A percentile compares a stretch with the other conserved stretches of the same genome.
Evolutionary conservation across 192 early-diverging fungal species (phyloP).

Genomic region (Backusella macrospora): DNA sequence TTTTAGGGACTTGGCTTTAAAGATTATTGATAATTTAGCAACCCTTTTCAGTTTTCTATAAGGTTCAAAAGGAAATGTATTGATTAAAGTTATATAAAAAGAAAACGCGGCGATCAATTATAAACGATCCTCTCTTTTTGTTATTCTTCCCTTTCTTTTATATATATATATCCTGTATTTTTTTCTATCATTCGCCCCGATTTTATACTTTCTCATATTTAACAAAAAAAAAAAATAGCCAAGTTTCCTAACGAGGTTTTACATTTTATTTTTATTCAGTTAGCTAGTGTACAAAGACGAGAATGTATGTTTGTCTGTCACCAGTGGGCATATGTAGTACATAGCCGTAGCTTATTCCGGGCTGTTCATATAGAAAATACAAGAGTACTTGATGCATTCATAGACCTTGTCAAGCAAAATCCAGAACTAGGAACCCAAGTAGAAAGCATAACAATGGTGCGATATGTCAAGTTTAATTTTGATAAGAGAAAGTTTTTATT

Average conservation of each 20-base stretch:
- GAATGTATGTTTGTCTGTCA: background rate
- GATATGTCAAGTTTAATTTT: background rate
- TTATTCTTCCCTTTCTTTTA: background rate
- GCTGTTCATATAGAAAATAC: background rate
- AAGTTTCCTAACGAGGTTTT: background rate
- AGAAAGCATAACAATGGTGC: background rate
- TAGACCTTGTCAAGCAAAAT: background rate
- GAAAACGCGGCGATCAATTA: slow-evolving; percentile 3
- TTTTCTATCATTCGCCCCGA: no score
- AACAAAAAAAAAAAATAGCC: no score
- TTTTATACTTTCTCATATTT: background rate
- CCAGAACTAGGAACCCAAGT: background rate
- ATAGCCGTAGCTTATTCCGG: background rate
- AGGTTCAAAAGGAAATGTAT: no score
- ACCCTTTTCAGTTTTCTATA: no score
- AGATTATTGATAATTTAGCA: no score
- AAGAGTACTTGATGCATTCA: background rate
- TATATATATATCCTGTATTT: no score
- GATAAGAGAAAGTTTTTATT: background rate
- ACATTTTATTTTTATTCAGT: background rate
- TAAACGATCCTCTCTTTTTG: slow-evolving; percentile 3
- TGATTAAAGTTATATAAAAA: background rate
- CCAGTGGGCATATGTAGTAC: background rate
- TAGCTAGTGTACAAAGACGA: background rate
- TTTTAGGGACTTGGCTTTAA: no score